Percentiles rank a stretch among this genome's conserved stretches.
Conservation (phyloP, 441 rosid species). For the Omphalea diandra region DNA sequence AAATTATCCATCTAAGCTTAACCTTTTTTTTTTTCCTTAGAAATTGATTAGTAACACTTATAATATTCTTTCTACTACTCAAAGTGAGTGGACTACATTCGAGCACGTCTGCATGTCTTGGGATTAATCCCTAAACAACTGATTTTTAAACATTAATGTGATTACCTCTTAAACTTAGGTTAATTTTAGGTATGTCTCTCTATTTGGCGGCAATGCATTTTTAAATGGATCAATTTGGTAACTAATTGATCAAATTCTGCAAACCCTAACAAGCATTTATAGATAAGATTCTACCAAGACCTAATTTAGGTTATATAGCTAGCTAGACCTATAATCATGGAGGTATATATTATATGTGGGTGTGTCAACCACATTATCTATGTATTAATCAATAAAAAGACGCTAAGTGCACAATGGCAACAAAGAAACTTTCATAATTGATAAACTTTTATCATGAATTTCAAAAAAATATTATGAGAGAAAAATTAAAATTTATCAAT, state of each 20-base stretch:
- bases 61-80: constrained; percentile 3
- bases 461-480: too few relatives aligned
- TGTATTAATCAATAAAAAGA: too few relatives aligned
- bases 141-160: constrained; percentile 18
- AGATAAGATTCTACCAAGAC: not conserved
- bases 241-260: not conserved
- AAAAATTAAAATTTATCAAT: too few relatives aligned
- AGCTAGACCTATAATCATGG: not conserved
- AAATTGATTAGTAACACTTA: not conserved
- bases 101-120: constrained; percentile 29
- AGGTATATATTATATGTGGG: not conserved
- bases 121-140: constrained; percentile 1
- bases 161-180: constrained; percentile 25
- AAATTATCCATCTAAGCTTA: constrained; percentile 6
- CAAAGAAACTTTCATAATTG: too few relatives aligned
- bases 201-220: too few relatives aligned
- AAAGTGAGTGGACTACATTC: constrained; percentile 31
- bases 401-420: too few relatives aligned
- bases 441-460: too few relatives aligned
- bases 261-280: not conserved
- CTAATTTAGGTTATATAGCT: not conserved
- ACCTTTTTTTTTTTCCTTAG: constrained; percentile 6
- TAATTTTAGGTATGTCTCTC: constrained; percentile 23
- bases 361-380: too few relatives aligned
- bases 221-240: not conserved